Evolutionary conservation across 2,329 filamentous ascomycete species (phyloP), one percentile per base, ranked within the genome.

Genomic region (Exophiala sp.): DNA sequence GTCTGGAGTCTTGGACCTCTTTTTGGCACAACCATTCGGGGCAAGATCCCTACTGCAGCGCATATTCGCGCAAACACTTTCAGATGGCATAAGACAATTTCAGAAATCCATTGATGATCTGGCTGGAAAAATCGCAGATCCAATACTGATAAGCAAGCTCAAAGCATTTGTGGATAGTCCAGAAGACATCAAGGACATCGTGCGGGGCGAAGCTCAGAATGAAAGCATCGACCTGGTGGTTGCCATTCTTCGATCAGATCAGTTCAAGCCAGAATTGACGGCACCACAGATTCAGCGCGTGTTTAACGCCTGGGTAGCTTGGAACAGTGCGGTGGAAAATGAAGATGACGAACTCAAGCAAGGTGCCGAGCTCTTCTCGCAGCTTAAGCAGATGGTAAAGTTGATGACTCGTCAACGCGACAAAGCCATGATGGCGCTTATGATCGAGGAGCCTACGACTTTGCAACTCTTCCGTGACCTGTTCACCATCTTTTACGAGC

Each of bases 401-500:
- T 78, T 99, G 33, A 88, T 91, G 71, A 92, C 90, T 9, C 82
- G 94, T 45, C 89, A 96, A 67, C 82, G 92, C 44, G 94, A 99
- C 70, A 99, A 99, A 83, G 78, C 85, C 32, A 96, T 96, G 91
- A 97, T 99, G 92, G 78, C 96, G 50, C 83, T 85, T 58, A 85
- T 97, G 65, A 94, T 99, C 48, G 91, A 97, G 72, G 92, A 99
- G 74, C 90, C 94, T 0, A 91, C 92, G n/a, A 97, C 94, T 0
- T 78, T 99, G n/a, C 88, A 95, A 68, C 80, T 99, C 24, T 94
- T 65, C 80, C 85, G 91, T 44, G 94, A 99, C 66, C 80, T 99
- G 20, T 97, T 99, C 70, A 95, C 91, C 33, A 97, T 99, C 68
- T 99, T 99, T 75, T 99, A 99, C 72, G 94, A 99, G 69, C 94